Evolutionary conservation across 73 alveolate genomes (phyloP).

Genomic region (Blepharisma japonicum): DNA sequence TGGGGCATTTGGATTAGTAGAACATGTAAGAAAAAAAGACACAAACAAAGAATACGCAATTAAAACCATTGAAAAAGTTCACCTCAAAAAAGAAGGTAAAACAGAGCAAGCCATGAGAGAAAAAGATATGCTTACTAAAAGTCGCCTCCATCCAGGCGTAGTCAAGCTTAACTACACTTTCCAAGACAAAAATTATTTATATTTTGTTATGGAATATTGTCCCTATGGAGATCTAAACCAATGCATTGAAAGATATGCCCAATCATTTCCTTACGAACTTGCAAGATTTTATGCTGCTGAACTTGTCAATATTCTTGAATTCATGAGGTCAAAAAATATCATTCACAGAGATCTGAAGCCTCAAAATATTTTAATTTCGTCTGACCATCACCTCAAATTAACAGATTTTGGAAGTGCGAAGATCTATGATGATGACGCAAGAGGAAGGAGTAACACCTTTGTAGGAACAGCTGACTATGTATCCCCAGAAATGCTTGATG

Average conservation of each 20-base stretch:
- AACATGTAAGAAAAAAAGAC: slow-evolving; percentile 42
- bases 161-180: slow-evolving; percentile 27
- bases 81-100: slow-evolving; percentile 36
- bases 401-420: slow-evolving; percentile 81
- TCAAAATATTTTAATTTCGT: slow-evolving; percentile 73
- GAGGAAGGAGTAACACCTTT: slow-evolving; percentile 34
- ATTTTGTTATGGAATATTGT: slow-evolving; percentile 38
- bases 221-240: slow-evolving; percentile 30
- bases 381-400: slow-evolving; percentile 67
- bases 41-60: slow-evolving; percentile 53
- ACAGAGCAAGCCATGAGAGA: slow-evolving; percentile 36
- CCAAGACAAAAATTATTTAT: slow-evolving; percentile 28
- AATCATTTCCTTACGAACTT: slow-evolving; percentile 8
- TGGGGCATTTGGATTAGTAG: slow-evolving; percentile 70
- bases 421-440: slow-evolving; percentile 9
- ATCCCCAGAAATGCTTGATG: slow-evolving; percentile 67
- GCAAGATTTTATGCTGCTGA: slow-evolving; percentile 45
- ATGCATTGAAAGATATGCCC: slow-evolving; percentile 16
- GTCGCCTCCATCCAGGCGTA: slow-evolving; percentile 36
- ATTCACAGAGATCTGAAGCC: slow-evolving; percentile 87
- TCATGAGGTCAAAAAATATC: slow-evolving; percentile 33
- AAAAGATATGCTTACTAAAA: slow-evolving; percentile 33
- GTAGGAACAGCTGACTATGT: slow-evolving; percentile 69
- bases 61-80: slow-evolving; percentile 42
- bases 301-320: slow-evolving; percentile 34